These are phyloP conservation scores for Russula compacta DNA, from an alignment of 768 basidiomycete species.

Conservation along the genomic window DNA sequence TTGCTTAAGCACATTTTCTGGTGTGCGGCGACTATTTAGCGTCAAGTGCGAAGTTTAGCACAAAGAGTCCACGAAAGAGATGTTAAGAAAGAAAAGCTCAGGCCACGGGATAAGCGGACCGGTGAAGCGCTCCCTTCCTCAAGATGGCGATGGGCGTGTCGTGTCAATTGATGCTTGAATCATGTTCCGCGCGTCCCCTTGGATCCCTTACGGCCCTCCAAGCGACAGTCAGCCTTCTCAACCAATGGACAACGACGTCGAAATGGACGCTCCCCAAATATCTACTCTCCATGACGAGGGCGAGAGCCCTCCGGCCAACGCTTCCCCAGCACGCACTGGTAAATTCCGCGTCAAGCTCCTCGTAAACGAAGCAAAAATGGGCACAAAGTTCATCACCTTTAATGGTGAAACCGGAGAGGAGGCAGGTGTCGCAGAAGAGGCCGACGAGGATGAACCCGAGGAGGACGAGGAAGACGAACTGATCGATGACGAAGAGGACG, in stretches of 20 bases:
- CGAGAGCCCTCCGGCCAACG: constrained; percentile 50
- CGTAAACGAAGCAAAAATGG: constrained; percentile 36
- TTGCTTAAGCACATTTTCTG: no score
- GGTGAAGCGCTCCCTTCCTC: not conserved
- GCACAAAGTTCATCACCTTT: constrained; percentile 30
- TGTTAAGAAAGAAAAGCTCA: no score
- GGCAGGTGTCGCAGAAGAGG: constrained; percentile 18
- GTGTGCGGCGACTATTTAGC: no score
- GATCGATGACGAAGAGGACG: constrained; percentile 59
- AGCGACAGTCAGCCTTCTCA: constrained; percentile 6
- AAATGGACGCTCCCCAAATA: constrained; percentile 77
- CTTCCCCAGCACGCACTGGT: constrained; percentile 25
- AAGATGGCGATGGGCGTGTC: not conserved
- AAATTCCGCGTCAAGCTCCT: constrained; percentile 45
- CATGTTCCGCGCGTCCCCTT: constrained; percentile 55
- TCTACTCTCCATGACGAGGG: constrained; percentile 69
- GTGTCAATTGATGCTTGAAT: constrained; percentile 1
- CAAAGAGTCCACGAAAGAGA: no score
- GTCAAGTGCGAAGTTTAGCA: no score
- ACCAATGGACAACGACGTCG: constrained; percentile 34
- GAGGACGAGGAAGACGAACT: constrained; percentile 71
- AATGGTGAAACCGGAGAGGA: constrained; percentile 20
- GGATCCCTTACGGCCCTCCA: constrained; percentile 41
- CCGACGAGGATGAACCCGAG: constrained; percentile 48
- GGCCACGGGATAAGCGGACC: constrained; percentile 14